Conservation (phyloP, 192 early-diverging fungal species). For the Coemansia sp. region DNA sequence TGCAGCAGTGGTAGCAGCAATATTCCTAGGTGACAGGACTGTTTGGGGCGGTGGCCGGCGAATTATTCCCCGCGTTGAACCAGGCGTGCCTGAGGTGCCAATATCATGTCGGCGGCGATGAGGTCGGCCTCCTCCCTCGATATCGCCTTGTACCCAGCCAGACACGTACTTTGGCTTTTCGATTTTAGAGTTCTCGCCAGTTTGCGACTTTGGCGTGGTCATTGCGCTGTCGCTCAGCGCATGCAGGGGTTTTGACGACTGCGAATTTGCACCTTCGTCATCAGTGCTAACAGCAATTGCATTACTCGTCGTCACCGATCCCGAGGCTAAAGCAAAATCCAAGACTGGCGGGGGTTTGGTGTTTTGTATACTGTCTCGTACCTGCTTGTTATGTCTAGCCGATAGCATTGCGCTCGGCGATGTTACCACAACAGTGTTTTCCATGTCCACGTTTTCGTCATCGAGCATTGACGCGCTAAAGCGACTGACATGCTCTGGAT, state of each 20-base stretch:
- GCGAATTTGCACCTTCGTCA: not conserved
- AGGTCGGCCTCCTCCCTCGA: slow-evolving; percentile 43
- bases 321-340: slow-evolving; percentile 1
- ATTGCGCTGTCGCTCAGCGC: not conserved
- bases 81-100: slow-evolving; percentile 15
- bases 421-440: slow-evolving; percentile 15
- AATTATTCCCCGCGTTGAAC: not conserved
- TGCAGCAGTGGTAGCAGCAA: slow-evolving; percentile 25
- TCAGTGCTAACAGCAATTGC: not conserved
- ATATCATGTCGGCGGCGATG: slow-evolving; percentile 38
- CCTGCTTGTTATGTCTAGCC: slow-evolving; percentile 30
- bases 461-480: slow-evolving; percentile 2
- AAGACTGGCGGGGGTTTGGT: slow-evolving; percentile 19
- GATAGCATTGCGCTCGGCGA: slow-evolving; percentile 45
- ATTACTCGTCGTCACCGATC: not conserved
- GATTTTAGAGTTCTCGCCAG: not conserved
- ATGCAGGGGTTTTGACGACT: not conserved
- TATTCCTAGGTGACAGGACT: slow-evolving; percentile 37
- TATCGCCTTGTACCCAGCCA: slow-evolving; percentile 33
- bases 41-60: slow-evolving; percentile 36
- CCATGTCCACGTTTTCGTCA: slow-evolving; percentile 27
- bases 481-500: not conserved
- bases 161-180: slow-evolving; percentile 28
- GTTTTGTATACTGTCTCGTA: slow-evolving; percentile 7
- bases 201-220: slow-evolving; percentile 43